These are phyloP conservation scores for Leccinum uliginosum DNA, from an alignment of 768 basidiomycete genomes.

Conservation along the genomic window DNA sequence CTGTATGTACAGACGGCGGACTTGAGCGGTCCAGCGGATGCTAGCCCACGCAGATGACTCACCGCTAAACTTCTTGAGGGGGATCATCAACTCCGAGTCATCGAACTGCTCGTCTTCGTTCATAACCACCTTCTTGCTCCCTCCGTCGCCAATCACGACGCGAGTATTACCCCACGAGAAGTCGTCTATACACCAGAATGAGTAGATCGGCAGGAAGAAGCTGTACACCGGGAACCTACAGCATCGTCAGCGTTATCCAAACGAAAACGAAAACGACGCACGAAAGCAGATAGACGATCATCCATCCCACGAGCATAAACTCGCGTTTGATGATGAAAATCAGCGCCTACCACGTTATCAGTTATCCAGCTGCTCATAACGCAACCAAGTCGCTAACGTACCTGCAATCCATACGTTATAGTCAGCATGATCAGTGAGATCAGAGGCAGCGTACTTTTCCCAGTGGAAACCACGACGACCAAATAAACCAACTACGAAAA, in stretches of 20 bases:
- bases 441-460: conserved; percentile 66
- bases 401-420: conserved; percentile 89
- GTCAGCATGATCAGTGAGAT: conserved; percentile 92
- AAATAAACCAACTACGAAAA: conserved; percentile 70
- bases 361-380: neutral
- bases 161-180: conserved; percentile 95
- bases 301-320: conserved; percentile 97
- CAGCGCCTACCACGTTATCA: conserved; percentile 47
- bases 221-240: conserved; percentile 86
- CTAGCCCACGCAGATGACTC: conserved; percentile 27
- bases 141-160: conserved; percentile 90
- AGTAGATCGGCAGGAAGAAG: conserved; percentile 92
- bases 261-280: conserved; percentile 34
- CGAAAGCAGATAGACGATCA: conserved; percentile 93
- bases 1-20: conserved; percentile 34
- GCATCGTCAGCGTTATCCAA: conserved; percentile 3
- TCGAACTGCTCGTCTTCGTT: conserved; percentile 96
- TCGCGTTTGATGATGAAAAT: conserved; percentile 97
- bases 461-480: conserved; percentile 72
- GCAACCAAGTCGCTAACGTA: conserved; percentile 20
- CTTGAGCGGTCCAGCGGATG: conserved; percentile 4
- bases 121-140: conserved; percentile 88
- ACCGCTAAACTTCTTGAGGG: conserved; percentile 96
- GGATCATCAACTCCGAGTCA: conserved; percentile 98
- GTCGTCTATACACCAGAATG: conserved; percentile 99